Conservation (phyloP, 768 basidiomycete species). For the Boletus rufocinnamomeus region DNA sequence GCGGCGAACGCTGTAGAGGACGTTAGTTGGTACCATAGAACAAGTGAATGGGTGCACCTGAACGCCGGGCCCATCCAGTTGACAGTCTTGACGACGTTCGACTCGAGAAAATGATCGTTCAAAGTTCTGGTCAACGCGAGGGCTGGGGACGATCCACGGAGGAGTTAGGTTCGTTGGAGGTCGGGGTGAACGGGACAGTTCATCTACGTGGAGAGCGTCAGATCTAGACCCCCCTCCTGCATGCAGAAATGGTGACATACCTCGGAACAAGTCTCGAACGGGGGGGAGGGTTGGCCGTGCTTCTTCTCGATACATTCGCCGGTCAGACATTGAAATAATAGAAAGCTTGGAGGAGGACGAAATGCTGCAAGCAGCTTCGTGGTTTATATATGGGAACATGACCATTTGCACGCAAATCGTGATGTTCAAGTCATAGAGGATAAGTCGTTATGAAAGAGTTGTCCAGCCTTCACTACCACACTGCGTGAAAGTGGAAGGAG, state of each 20-base stretch:
- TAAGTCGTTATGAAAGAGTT: constrained; percentile 30
- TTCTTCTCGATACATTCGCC: constrained; percentile 26
- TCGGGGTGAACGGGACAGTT: constrained; percentile 45
- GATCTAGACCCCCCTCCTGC: not conserved
- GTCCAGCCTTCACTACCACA: constrained; percentile 24
- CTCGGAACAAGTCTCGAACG: constrained; percentile 68
- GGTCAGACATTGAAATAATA: constrained; percentile 34
- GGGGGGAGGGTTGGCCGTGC: constrained; percentile 65
- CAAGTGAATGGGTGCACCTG: constrained; percentile 25
- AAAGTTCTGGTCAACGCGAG: constrained; percentile 35
- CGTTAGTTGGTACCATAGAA: constrained; percentile 5
- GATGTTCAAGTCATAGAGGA: constrained; percentile 23
- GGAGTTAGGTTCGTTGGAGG: constrained; percentile 40
- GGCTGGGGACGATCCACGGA: constrained; percentile 48
- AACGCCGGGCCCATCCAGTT: constrained; percentile 32
- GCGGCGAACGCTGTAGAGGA: constrained; percentile 24
- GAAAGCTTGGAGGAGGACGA: constrained; percentile 12
- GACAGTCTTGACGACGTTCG: constrained; percentile 28
- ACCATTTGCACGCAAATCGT: constrained; percentile 28
- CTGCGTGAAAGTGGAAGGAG: constrained; percentile 25
- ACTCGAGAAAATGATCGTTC: constrained; percentile 29
- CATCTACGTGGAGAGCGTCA: constrained; percentile 37
- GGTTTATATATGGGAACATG: constrained; percentile 31
- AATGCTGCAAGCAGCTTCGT: constrained; percentile 1
- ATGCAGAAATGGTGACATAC: constrained; percentile 35